Base-by-base conservation (phyloP, 441 rosid genomes). In the Gossypium davidsonii region DNA sequence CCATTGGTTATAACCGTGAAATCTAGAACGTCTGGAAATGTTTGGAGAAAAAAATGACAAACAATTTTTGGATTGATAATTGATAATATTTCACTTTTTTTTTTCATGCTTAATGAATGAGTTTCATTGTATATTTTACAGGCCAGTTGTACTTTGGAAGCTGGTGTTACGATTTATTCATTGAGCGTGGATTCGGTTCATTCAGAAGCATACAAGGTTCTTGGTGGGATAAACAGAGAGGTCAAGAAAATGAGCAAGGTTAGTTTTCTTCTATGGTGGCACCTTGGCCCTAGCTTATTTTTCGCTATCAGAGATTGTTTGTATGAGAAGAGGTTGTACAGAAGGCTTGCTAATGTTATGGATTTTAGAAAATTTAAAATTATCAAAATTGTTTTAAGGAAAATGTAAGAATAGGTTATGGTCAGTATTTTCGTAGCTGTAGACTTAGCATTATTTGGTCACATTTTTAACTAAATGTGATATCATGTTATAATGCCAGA, bases 61-160 rank as follows among this genome's bases (percentile, higher is more conserved):
- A 17, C 49, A 37, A 15, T 17, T 37, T 39, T 12, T 18, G 6
- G 67, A 17, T 17, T 62, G 49, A 34, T 20, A 62, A 23, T 23
- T 46, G 21, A 67, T 67, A 20, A 49, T 23, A 23, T 8, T 49
- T 48, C 9, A 28, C 37, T 23, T 4, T 17, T 1, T 25, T 49
- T 25, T n/a, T 48, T 46, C 57, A 42, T 42, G 39, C 48, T 66
- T 26, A 25, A 15, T 49, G 58, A 49, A 67, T 49, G 58, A 9
- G 71, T 49, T 25, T n/a, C 71, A 48, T 64, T 64, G 46, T 10
- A 25, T 34, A 48, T 56, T 72, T 18, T 81, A 34, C 80, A 94
- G 97, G 98, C 95, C 14, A 91, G 97, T 79, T 94, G 95, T 83
- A 91, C 97, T 3, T 84, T 94, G 78, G 98, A 94, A 87, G 98